Percentiles rank a stretch among this genome's conserved stretches.
Evolutionary conservation across 768 basidiomycete genomes (phyloP).

Genomic region (Suillus discolor): DNA sequence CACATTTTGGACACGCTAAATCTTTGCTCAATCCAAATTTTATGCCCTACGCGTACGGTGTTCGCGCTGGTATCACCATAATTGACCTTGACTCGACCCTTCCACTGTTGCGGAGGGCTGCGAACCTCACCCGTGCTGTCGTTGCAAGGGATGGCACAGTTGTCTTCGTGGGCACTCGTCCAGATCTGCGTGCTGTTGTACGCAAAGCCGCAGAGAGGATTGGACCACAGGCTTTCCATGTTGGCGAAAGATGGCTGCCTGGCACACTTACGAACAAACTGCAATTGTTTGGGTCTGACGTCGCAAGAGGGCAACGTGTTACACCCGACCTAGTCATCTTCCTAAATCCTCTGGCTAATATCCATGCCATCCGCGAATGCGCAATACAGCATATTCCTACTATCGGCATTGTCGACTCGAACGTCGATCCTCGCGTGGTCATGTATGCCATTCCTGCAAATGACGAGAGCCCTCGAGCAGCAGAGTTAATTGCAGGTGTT

Average conservation of each 20-base stretch:
- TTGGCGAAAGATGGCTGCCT: conserved; percentile 90
- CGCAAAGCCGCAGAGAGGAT: conserved; percentile 79
- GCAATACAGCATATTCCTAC: conserved; percentile 90
- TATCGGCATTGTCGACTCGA: conserved; percentile 91
- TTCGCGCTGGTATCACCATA: conserved; percentile 85
- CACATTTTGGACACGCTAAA: conserved; percentile 89
- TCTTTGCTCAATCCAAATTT: conserved; percentile 89
- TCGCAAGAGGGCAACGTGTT: conserved; percentile 53
- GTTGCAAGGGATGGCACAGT: conserved; percentile 81
- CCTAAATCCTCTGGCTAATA: conserved; percentile 86
- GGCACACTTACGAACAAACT: conserved; percentile 92
- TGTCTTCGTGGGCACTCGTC: conserved; percentile 87
- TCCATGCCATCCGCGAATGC: conserved; percentile 89
- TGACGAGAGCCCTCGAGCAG: conserved; percentile 89
- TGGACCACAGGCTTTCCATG: conserved; percentile 79
- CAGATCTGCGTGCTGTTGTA: conserved; percentile 74
- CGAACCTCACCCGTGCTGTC: conserved; percentile 82
- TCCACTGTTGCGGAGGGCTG: conserved; percentile 88
- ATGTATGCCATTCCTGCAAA: conserved; percentile 99
- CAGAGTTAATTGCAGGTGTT: conserved; percentile 88
- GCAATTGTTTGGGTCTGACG: conserved; percentile 67
- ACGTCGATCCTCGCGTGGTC: conserved; percentile 93
- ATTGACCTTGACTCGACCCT: conserved; percentile 96
- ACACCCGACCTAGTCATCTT: conserved; percentile 89
- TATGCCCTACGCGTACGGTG: conserved; percentile 90